These are phyloP conservation scores for Allomyces javanicus DNA, from an alignment of 192 early-diverging fungal genomes.

Conservation along the genomic window DNA sequence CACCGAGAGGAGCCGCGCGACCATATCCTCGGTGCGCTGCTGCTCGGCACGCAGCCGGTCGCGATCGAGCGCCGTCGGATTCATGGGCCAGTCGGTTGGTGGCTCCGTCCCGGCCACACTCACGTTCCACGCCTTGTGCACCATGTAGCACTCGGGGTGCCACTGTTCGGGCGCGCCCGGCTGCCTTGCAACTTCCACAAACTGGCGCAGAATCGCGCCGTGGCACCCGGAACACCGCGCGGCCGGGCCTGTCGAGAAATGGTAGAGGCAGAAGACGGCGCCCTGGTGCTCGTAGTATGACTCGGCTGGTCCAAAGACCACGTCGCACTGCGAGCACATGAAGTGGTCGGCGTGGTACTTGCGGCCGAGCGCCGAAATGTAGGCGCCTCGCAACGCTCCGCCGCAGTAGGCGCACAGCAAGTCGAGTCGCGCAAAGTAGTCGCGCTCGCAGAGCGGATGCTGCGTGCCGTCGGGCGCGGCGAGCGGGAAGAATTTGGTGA, in stretches of 20 bases:
- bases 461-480: slow-evolving; percentile 27
- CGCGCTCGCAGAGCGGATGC: slow-evolving; percentile 58
- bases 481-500: slow-evolving; percentile 71
- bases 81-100: neutral
- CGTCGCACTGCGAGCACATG: slow-evolving; percentile 76
- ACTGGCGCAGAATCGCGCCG: slow-evolving; percentile 85
- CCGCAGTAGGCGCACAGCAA: slow-evolving; percentile 73
- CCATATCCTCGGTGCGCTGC: slow-evolving; percentile 64
- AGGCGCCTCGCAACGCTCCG: slow-evolving; percentile 66
- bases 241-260: slow-evolving; percentile 79
- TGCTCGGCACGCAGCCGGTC: slow-evolving; percentile 6
- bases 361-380: slow-evolving; percentile 53
- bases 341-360: slow-evolving; percentile 98
- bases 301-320: slow-evolving; percentile 82
- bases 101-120: slow-evolving; percentile 7
- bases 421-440: slow-evolving; percentile 68
- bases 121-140: slow-evolving; percentile 62
- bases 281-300: slow-evolving; percentile 90
- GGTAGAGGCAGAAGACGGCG: slow-evolving; percentile 79
- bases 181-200: slow-evolving; percentile 67
- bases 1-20: slow-evolving; percentile 75
- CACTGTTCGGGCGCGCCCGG: slow-evolving; percentile 59
- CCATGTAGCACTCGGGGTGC: slow-evolving; percentile 99
- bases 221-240: slow-evolving; percentile 86
- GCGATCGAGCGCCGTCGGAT: neutral